These are phyloP conservation scores for Didymella sp. DNA, from an alignment of 2,329 filamentous ascomycete species.

Conservation along the genomic window DNA sequence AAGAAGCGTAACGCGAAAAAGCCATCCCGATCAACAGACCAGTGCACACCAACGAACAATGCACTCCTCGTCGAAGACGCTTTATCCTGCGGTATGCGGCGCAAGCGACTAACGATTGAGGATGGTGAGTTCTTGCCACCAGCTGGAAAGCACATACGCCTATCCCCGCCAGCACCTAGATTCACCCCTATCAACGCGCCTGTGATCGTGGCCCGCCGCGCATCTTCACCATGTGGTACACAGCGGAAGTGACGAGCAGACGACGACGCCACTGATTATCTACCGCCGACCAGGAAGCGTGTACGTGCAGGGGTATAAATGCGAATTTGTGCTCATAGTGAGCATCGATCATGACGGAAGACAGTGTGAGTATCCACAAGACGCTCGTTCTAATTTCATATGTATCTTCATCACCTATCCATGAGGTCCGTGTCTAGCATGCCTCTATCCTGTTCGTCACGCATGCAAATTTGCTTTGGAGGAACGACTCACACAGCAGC, in stretches of 20 bases:
- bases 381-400: background rate
- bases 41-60: background rate
- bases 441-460: too few species aligned
- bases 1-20: background rate
- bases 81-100: background rate
- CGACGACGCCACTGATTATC: background rate
- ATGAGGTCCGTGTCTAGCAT: too few species aligned
- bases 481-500: background rate
- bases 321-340: background rate
- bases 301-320: background rate
- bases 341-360: background rate
- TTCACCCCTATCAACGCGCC: background rate
- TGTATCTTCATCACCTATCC: too few species aligned
- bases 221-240: background rate
- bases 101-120: slow-evolving; percentile 1
- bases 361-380: background rate
- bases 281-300: background rate
- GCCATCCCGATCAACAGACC: background rate
- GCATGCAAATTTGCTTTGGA: background rate
- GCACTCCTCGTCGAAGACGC: background rate
- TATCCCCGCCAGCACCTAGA: background rate
- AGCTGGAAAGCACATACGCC: background rate
- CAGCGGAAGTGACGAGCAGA: slow-evolving; percentile 2
- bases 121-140: background rate
- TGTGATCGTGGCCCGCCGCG: background rate